Conservation (phyloP, 2,329 filamentous ascomycete species). For the Dactylonectria macrodidyma region DNA sequence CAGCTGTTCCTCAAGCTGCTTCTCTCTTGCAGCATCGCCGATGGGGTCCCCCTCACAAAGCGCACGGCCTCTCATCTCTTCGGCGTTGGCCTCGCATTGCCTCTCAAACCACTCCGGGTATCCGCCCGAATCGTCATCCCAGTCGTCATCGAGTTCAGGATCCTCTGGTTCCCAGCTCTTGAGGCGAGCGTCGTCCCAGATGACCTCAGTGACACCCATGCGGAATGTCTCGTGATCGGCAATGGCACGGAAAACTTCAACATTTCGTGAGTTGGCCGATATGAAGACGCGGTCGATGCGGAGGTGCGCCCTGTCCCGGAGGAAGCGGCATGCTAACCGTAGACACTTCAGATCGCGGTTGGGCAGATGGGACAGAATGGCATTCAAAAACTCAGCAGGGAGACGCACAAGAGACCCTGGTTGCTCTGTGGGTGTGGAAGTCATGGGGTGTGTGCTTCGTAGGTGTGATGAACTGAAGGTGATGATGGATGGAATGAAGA, state of each 20-base stretch:
- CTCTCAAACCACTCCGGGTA: background rate
- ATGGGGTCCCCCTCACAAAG: background rate
- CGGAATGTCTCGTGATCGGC: slow-evolving; percentile 54
- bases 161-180: background rate
- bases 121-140: background rate
- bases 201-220: slow-evolving; percentile 53
- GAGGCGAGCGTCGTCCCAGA: slow-evolving; percentile 54
- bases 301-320: background rate
- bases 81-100: background rate
- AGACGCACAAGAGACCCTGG: no score
- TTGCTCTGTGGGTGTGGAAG: no score
- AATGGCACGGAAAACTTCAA: slow-evolving; percentile 56
- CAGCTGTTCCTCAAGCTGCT: background rate
- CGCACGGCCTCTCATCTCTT: background rate
- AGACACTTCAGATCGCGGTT: background rate
- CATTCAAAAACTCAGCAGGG: no score
- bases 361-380: no score
- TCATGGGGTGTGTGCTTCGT: no score
- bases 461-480: no score
- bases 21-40: background rate
- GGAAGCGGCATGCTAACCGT: background rate
- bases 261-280: slow-evolving; percentile 57
- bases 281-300: slow-evolving; percentile 53
- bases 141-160: background rate
- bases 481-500: no score